Evolutionary conservation across 106 monocot genomes (phyloP).

Genomic region (Allium fistulosum): DNA sequence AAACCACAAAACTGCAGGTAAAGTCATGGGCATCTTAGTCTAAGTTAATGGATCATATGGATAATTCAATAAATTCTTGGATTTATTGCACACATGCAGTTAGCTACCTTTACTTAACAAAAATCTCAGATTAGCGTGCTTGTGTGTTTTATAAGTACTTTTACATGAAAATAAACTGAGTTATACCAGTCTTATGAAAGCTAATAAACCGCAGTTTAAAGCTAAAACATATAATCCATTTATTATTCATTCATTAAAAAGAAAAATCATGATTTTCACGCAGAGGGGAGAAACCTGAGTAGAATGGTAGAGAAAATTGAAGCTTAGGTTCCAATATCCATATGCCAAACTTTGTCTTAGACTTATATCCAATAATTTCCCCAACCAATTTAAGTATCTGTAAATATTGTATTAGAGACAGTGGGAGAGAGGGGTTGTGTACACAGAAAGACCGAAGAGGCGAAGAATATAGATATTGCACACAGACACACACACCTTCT

Average conservation of each 20-base stretch:
- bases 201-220: neutral
- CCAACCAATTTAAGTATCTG: conserved; percentile 71
- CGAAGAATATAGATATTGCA: neutral
- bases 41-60: too few relatives aligned
- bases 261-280: neutral
- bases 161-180: too few relatives aligned
- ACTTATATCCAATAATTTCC: conserved; percentile 56
- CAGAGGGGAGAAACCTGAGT: conserved; percentile 55
- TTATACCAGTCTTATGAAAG: too few relatives aligned
- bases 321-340: conserved; percentile 81
- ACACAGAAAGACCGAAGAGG: neutral
- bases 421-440: neutral
- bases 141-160: too few relatives aligned
- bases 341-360: conserved; percentile 74
- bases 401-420: conserved; percentile 4
- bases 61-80: too few relatives aligned
- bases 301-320: conserved; percentile 79
- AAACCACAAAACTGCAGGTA: too few relatives aligned
- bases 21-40: too few relatives aligned
- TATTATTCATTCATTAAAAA: neutral
- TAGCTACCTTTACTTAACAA: too few relatives aligned
- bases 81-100: too few relatives aligned
- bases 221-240: neutral
- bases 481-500: conserved; percentile 29
- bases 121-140: too few relatives aligned